These are phyloP conservation scores for Lepidopterella palustris DNA, from an alignment of 495 filamentous ascomycete species.

Conservation along the genomic window DNA sequence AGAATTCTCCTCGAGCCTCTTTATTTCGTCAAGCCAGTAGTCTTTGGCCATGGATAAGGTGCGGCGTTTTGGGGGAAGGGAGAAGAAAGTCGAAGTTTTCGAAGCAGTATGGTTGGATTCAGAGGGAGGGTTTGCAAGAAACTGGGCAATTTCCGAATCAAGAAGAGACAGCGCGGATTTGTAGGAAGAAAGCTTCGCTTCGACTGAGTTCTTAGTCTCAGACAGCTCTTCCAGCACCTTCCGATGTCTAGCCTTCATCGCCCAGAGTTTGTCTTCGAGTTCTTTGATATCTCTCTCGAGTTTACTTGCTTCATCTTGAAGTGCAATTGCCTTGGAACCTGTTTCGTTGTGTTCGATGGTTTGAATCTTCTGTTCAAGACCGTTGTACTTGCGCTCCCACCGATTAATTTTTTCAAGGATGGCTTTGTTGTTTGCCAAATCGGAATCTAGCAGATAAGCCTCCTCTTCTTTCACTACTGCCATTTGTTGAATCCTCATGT, in stretches of 20 bases:
- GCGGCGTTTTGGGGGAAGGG: constrained; percentile 57
- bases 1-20: constrained; percentile 50
- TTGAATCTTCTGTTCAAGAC: constrained; percentile 44
- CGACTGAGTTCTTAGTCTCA: constrained; percentile 56
- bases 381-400: constrained; percentile 48
- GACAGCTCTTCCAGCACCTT: constrained; percentile 55
- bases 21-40: constrained; percentile 64
- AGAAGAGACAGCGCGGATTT: constrained; percentile 49
- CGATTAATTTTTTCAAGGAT: constrained; percentile 55
- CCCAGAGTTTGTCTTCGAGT: constrained; percentile 58
- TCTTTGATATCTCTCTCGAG: constrained; percentile 43
- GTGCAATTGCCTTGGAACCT: constrained; percentile 23
- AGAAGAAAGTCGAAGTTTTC: constrained; percentile 32
- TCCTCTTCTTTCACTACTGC: constrained; percentile 68
- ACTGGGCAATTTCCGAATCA: constrained; percentile 46
- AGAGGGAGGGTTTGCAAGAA: constrained; percentile 46
- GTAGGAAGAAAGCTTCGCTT: constrained; percentile 56
- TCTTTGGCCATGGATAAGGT: constrained; percentile 73
- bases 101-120: constrained; percentile 12
- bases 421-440: constrained; percentile 51
- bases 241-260: constrained; percentile 57
- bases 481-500: constrained; percentile 63
- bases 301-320: constrained; percentile 36
- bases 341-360: constrained; percentile 46
- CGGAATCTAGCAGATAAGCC: constrained; percentile 50